Conservation (phyloP, 1,139 yeast genomes). For the Saccharomyces uvarum region DNA sequence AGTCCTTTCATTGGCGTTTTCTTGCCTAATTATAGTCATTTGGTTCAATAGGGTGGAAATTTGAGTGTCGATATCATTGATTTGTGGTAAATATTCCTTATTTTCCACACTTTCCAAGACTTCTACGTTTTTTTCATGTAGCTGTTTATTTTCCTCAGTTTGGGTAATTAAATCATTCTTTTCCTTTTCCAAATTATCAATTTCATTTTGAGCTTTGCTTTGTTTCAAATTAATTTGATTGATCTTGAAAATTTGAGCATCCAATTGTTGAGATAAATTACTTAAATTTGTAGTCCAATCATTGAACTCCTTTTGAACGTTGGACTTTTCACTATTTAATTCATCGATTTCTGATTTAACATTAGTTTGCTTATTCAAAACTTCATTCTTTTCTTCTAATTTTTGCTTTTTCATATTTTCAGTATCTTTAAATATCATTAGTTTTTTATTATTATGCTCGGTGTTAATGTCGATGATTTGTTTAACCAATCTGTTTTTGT, state of each 20-base stretch:
- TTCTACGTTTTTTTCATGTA: conserved; percentile 15
- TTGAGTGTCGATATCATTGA: conserved; percentile 20
- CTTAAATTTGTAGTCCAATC: conserved; percentile 20
- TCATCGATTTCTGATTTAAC: conserved; percentile 24
- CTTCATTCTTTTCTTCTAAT: conserved; percentile 18
- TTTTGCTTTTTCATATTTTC: conserved; percentile 23
- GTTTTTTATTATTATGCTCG: conserved; percentile 18
- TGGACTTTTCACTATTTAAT: conserved; percentile 17
- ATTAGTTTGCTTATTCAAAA: conserved; percentile 15
- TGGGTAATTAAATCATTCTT: conserved; percentile 19
- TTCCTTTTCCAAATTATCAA: conserved; percentile 16
- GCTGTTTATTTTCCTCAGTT: conserved; percentile 14
- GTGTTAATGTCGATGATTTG: conserved; percentile 21
- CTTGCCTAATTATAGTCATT: conserved; percentile 25
- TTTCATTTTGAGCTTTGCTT: conserved; percentile 18
- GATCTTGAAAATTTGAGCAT: conserved; percentile 24
- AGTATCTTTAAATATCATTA: conserved; percentile 23
- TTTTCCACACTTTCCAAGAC: conserved; percentile 16
- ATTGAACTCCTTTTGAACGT: conserved; percentile 17
- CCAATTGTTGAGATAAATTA: conserved; percentile 23
- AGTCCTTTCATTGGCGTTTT: conserved; percentile 24
- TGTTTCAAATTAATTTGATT: conserved; percentile 19
- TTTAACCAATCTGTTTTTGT: conserved; percentile 20
- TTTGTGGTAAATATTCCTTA: conserved; percentile 21
- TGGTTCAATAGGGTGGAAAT: conserved; percentile 18